Evolutionary conservation across 768 basidiomycete species (phyloP).

Genomic region (Imleria badia): DNA sequence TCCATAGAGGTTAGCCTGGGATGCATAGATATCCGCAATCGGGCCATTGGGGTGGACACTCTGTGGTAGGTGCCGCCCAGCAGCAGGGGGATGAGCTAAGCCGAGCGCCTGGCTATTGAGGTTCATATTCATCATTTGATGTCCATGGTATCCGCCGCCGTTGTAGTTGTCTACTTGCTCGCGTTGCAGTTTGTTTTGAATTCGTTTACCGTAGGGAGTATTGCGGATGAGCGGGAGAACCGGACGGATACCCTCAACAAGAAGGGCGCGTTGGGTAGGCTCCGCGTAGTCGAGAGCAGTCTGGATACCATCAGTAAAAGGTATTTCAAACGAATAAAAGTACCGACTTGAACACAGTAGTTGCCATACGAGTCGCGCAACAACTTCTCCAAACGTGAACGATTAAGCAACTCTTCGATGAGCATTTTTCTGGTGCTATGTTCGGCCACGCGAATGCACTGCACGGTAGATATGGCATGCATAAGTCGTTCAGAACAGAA

Average conservation of each 20-base stretch:
- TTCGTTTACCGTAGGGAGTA: conserved; percentile 98
- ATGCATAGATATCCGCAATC: conserved; percentile 64
- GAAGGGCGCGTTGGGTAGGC: conserved; percentile 83
- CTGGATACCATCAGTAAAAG: conserved; percentile 40
- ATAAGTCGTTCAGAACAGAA: neutral
- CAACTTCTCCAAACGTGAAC: conserved; percentile 91
- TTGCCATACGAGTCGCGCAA: conserved; percentile 96
- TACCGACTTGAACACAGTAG: conserved; percentile 83
- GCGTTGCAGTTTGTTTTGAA: conserved; percentile 97
- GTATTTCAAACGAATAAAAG: neutral
- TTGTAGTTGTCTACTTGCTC: conserved; percentile 78
- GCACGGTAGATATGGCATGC: neutral
- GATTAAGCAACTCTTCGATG: conserved; percentile 93
- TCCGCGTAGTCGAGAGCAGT: conserved; percentile 98
- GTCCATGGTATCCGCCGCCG: conserved; percentile 56
- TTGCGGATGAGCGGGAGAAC: conserved; percentile 97
- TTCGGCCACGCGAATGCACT: conserved; percentile 93
- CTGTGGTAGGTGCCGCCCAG: conserved; percentile 58
- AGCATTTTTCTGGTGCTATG: conserved; percentile 91
- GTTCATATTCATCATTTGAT: conserved; percentile 57
- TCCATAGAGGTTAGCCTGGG: conserved; percentile 61
- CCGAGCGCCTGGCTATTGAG: conserved; percentile 58
- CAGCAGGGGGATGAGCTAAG: conserved; percentile 38
- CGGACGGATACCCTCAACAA: conserved; percentile 98
- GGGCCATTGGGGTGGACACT: conserved; percentile 51